Conservation (phyloP, 495 filamentous ascomycete species). For the Evernia prunastri region DNA sequence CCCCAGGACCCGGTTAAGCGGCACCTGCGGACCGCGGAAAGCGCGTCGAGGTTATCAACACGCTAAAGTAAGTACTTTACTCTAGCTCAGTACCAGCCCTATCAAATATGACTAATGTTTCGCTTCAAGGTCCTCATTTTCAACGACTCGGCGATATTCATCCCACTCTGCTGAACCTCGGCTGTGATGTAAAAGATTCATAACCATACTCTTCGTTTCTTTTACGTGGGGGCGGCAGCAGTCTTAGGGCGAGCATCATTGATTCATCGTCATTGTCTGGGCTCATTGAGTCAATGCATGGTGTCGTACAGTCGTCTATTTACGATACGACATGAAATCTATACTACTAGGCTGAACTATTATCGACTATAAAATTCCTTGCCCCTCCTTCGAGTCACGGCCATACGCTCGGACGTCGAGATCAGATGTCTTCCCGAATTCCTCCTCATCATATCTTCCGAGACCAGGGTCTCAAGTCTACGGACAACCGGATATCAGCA, state of each 20-base stretch:
- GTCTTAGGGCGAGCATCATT: background rate
- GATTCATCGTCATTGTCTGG: background rate
- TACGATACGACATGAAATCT: background rate
- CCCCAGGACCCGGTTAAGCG: too few species aligned
- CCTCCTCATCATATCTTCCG: background rate
- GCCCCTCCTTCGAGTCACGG: too few species aligned
- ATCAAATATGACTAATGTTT: background rate
- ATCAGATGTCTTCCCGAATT: background rate
- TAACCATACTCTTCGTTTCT: background rate
- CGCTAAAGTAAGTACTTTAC: background rate
- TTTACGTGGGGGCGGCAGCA: background rate
- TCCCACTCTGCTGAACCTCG: background rate
- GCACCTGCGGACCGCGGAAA: too few species aligned
- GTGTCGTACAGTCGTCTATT: too few species aligned
- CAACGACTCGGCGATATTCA: background rate
- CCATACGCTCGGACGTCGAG: background rate
- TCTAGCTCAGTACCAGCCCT: background rate
- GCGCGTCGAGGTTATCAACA: too few species aligned
- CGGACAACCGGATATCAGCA: background rate
- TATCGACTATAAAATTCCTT: background rate
- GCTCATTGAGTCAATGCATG: background rate
- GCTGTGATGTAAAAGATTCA: too few species aligned
- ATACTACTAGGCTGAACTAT: background rate
- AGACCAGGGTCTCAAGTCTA: background rate
- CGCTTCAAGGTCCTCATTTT: background rate